These are phyloP conservation scores for Penicillium turbatum DNA, from an alignment of 495 filamentous ascomycete species.

Conservation along the genomic window DNA sequence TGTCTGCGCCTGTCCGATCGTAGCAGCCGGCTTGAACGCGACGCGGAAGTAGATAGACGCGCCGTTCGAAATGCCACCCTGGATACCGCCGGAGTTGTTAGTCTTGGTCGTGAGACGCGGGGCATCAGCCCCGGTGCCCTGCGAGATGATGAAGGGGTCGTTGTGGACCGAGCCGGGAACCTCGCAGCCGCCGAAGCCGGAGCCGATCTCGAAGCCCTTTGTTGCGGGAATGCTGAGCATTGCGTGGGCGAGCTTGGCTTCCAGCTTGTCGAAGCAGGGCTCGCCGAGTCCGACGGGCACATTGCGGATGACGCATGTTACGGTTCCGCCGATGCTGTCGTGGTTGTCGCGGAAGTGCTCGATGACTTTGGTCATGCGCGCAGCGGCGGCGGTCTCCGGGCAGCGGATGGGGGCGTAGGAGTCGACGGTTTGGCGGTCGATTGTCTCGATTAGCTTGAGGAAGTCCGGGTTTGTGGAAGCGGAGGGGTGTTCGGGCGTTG, in stretches of 20 bases:
- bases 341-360: conserved; percentile 69
- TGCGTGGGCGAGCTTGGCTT: conserved; percentile 88
- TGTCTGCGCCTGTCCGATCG: conserved; percentile 85
- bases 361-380: conserved; percentile 75
- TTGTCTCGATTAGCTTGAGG: conserved; percentile 65
- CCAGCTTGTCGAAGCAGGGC: conserved; percentile 94
- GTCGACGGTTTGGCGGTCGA: conserved; percentile 80
- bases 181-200: conserved; percentile 84
- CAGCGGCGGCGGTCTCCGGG: conserved; percentile 60
- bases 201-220: conserved; percentile 95
- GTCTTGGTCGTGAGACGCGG: conserved; percentile 77
- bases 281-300: conserved; percentile 85
- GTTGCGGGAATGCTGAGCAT: conserved; percentile 98
- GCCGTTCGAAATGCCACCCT: conserved; percentile 95
- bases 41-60: conserved; percentile 92
- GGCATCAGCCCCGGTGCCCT: conserved; percentile 31
- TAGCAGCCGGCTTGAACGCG: conserved; percentile 93
- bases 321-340: conserved; percentile 94
- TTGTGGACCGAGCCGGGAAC: conserved; percentile 90
- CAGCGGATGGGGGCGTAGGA: conserved; percentile 79
- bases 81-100: conserved; percentile 95
- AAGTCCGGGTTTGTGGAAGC: conserved; percentile 80
- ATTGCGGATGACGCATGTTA: conserved; percentile 94
- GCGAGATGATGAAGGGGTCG: conserved; percentile 72
- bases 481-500: conserved; percentile 67